phyloP scores from a whole-genome alignment of 495 filamentous ascomycete genomes.

The Hypoxylon trugodes region DNA sequence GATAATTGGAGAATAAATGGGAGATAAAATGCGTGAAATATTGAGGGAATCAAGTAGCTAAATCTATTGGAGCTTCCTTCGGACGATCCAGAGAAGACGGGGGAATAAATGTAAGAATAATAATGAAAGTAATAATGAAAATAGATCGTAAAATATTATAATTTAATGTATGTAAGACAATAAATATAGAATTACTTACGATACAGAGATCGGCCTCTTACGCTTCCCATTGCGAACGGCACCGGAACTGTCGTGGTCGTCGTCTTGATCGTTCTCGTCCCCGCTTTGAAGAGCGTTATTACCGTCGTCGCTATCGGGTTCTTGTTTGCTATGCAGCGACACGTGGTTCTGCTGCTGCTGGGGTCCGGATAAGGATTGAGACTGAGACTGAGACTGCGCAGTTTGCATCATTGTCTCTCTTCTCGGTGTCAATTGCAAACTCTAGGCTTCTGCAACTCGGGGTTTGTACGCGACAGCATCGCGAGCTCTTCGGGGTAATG shows the following conservation, averaged over 20 bases:
- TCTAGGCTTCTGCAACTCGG: conserved; percentile 32
- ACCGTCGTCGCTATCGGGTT: conserved; percentile 45
- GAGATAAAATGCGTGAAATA: background rate
- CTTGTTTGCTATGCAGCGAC: conserved; percentile 32
- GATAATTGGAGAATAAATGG: conserved; percentile 1
- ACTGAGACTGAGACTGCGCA: conserved; percentile 16
- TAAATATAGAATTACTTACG: conserved; percentile 49
- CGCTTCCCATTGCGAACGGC: conserved; percentile 53
- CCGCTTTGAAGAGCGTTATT: conserved; percentile 41
- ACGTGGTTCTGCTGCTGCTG: conserved; percentile 28
- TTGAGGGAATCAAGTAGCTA: too few species aligned
- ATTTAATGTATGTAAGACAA: conserved; percentile 6
- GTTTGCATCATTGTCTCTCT: conserved; percentile 40
- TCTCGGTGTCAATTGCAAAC: conserved; percentile 38
- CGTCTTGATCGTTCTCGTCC: conserved; percentile 50
- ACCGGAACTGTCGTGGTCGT: conserved; percentile 50
- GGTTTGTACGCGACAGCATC: conserved; percentile 38
- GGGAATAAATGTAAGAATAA: background rate
- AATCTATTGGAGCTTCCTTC: background rate
- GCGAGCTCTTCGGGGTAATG: conserved; percentile 54
- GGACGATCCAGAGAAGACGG: background rate
- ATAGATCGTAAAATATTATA: too few species aligned
- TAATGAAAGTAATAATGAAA: too few species aligned
- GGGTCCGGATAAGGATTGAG: conserved; percentile 26
- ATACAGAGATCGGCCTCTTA: conserved; percentile 68